These are phyloP conservation scores for Apiotrichum gracile DNA, from an alignment of 1,284 basidiomycete species.

Conservation along the genomic window DNA sequence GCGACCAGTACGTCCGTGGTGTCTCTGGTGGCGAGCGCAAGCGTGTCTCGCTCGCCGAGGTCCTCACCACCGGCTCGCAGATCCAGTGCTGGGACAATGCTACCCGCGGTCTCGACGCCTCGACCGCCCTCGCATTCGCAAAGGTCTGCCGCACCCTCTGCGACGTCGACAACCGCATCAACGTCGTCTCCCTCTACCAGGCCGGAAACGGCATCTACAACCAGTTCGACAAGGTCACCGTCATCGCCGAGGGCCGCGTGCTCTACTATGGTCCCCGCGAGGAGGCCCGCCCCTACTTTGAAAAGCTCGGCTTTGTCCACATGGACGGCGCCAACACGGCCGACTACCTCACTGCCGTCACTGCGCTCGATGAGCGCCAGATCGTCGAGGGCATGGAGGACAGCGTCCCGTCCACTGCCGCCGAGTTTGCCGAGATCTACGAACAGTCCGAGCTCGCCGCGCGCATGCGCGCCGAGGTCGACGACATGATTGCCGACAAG, in stretches of 20 bases:
- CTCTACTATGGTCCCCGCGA: slow-evolving; percentile 71
- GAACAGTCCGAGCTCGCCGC: slow-evolving; percentile 26
- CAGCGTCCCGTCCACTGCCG: slow-evolving; percentile 55
- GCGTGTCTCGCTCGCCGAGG: slow-evolving; percentile 69
- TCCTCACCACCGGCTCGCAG: slow-evolving; percentile 56
- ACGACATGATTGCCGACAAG: slow-evolving; percentile 23
- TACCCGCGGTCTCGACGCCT: slow-evolving; percentile 64
- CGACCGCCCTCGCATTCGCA: slow-evolving; percentile 73
- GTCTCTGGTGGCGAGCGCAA: slow-evolving; percentile 66
- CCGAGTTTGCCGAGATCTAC: slow-evolving; percentile 52
- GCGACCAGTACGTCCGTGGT: slow-evolving; percentile 67
- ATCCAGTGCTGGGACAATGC: slow-evolving; percentile 62
- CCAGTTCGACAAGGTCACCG: slow-evolving; percentile 54
- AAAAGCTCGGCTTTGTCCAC: slow-evolving; percentile 64
- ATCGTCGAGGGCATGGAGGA: slow-evolving; percentile 51
- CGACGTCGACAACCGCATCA: slow-evolving; percentile 67
- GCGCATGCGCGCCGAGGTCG: slow-evolving; percentile 34
- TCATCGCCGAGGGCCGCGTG: slow-evolving; percentile 72
- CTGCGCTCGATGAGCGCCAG: slow-evolving; percentile 56
- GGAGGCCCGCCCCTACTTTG: slow-evolving; percentile 72
- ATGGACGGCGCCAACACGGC: slow-evolving; percentile 47
- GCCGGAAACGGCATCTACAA: slow-evolving; percentile 50
- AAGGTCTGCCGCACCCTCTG: slow-evolving; percentile 69
- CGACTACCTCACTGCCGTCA: slow-evolving; percentile 59
- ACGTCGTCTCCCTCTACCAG: slow-evolving; percentile 76